A percentile compares a stretch with the other conserved stretches of the same genome.
Conservation (phyloP, 805 yeast species). For the Starmerella riodocensis region DNA sequence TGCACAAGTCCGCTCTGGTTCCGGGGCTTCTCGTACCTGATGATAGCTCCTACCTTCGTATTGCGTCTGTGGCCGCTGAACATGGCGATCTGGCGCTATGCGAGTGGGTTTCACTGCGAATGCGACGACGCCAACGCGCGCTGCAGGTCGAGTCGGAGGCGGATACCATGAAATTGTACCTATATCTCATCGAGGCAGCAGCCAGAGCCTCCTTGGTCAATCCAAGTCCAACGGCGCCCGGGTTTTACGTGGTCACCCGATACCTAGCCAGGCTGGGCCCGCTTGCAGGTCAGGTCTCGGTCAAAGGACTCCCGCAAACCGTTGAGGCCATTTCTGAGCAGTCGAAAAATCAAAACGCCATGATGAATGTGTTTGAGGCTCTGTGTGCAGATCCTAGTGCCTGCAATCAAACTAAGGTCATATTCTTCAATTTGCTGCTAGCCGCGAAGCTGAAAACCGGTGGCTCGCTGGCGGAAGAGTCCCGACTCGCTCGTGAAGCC, state of each 20-base stretch:
- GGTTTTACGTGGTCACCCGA: conserved; percentile 19
- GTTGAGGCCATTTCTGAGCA: conserved; percentile 11
- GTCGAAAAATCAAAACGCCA: conserved; percentile 1
- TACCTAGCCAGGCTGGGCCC: conserved; percentile 20
- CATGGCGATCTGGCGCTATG: conserved; percentile 24
- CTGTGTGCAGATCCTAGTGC: conserved; percentile 11
- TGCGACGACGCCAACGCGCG: conserved; percentile 21
- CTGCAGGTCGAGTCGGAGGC: not conserved
- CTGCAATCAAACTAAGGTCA: conserved; percentile 16
- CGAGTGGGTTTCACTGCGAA: conserved; percentile 25
- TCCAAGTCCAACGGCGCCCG: conserved; percentile 3
- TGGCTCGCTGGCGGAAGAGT: not conserved
- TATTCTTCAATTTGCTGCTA: conserved; percentile 21
- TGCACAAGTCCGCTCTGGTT: conserved; percentile 21
- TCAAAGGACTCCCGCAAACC: conserved; percentile 20
- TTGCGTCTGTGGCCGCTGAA: conserved; percentile 22
- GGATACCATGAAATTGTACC: conserved; percentile 10
- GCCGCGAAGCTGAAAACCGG: conserved; percentile 4
- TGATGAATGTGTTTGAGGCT: conserved; percentile 11
- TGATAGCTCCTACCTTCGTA: conserved; percentile 22
- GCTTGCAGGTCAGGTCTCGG: conserved; percentile 13
- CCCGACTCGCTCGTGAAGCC: conserved; percentile 7
- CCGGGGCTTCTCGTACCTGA: conserved; percentile 26
- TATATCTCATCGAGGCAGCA: conserved; percentile 20
- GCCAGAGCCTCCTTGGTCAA: conserved; percentile 9